Percentiles rank a stretch among this genome's conserved stretches.
Evolutionary conservation across 352 stramenopile genomes (phyloP).

Genomic region (Phytophthora hybrid): DNA sequence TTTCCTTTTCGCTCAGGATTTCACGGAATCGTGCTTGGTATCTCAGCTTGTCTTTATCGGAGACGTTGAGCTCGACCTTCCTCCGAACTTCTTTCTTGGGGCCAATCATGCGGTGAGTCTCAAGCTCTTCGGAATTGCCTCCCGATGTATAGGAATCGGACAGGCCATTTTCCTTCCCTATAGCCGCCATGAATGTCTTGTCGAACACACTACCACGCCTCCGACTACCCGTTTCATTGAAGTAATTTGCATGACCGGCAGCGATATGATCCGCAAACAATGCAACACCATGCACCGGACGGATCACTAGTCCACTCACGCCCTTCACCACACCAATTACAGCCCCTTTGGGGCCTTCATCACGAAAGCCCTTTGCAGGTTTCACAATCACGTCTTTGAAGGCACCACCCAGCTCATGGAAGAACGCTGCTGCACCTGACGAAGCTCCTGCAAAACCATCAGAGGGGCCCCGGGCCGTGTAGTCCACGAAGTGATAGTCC

Average conservation of each 20-base stretch:
- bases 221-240: slow-evolving; percentile 34
- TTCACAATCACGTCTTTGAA: slow-evolving; percentile 63
- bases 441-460: slow-evolving; percentile 46
- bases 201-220: slow-evolving; percentile 49
- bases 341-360: slow-evolving; percentile 59
- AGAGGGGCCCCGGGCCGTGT: slow-evolving; percentile 53
- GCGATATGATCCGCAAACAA: slow-evolving; percentile 61
- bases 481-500: slow-evolving; percentile 67
- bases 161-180: slow-evolving; percentile 43
- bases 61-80: slow-evolving; percentile 38
- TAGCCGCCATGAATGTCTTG: slow-evolving; percentile 45
- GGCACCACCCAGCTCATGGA: slow-evolving; percentile 56
- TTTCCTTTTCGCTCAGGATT: slow-evolving; percentile 35
- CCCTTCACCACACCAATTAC: slow-evolving; percentile 59
- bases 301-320: slow-evolving; percentile 49
- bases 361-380: slow-evolving; percentile 50
- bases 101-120: slow-evolving; percentile 29
- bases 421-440: slow-evolving; percentile 52
- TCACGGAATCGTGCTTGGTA: slow-evolving; percentile 39
- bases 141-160: slow-evolving; percentile 33
- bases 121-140: slow-evolving; percentile 32
- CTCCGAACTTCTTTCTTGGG: slow-evolving; percentile 31
- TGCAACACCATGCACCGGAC: slow-evolving; percentile 53
- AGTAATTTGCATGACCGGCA: slow-evolving; percentile 51
- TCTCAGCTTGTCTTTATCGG: slow-evolving; percentile 34